These are phyloP conservation scores for Letharia columbiana DNA, from an alignment of 495 filamentous ascomycete genomes.

Conservation along the genomic window DNA sequence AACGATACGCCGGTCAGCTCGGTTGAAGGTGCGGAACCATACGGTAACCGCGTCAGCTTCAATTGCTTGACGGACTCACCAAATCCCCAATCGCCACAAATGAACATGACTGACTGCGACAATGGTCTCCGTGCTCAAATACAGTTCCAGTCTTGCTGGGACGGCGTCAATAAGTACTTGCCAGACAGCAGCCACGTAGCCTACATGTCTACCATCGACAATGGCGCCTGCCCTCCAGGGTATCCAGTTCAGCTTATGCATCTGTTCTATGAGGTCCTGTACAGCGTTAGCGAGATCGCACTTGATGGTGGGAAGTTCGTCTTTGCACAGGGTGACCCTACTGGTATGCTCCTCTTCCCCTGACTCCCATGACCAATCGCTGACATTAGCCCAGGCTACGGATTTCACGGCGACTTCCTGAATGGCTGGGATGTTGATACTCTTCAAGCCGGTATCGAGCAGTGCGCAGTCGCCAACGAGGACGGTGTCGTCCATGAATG, in stretches of 20 bases:
- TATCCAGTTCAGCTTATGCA: slow-evolving; percentile 34
- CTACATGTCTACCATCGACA: slow-evolving; percentile 32
- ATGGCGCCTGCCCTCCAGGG: slow-evolving; percentile 33
- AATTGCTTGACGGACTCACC: slow-evolving; percentile 26
- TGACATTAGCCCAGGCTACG: slow-evolving; percentile 32
- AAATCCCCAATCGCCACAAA: slow-evolving; percentile 17
- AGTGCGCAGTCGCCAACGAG: not conserved
- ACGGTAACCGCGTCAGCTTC: slow-evolving; percentile 36
- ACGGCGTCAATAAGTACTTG: slow-evolving; percentile 28
- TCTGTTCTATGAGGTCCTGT: slow-evolving; percentile 39
- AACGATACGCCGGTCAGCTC: slow-evolving; percentile 30
- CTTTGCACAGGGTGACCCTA: slow-evolving; percentile 36
- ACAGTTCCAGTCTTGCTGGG: slow-evolving; percentile 39
- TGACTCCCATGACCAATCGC: not conserved
- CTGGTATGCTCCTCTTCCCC: slow-evolving; percentile 21
- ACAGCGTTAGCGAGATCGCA: slow-evolving; percentile 19
- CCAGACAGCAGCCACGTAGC: slow-evolving; percentile 37
- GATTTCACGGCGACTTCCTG: slow-evolving; percentile 42
- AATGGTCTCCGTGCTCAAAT: slow-evolving; percentile 36
- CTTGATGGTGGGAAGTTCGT: slow-evolving; percentile 23
- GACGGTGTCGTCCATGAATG: slow-evolving; percentile 32
- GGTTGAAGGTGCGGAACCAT: slow-evolving; percentile 22
- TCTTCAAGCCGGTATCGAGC: slow-evolving; percentile 17
- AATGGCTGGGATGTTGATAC: slow-evolving; percentile 38
- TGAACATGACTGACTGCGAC: slow-evolving; percentile 24